Percentiles rank a stretch among this genome's conserved stretches.
These are phyloP conservation scores for Venturia effusa DNA, from an alignment of 2,329 filamentous ascomycete species.

Conservation along the genomic window DNA sequence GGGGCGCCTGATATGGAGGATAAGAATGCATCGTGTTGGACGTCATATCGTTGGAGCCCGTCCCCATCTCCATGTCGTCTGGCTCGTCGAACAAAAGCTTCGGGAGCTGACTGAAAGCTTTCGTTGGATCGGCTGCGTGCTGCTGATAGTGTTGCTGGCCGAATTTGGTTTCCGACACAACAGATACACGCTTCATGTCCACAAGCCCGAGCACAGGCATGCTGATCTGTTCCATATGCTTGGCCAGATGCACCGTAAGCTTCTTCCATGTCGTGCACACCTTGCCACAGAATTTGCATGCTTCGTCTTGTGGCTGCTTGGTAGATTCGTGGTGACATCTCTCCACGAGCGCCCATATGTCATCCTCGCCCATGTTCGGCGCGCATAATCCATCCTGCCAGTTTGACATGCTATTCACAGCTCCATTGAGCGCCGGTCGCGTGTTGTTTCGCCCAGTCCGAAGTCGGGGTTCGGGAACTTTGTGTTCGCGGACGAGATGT, in stretches of 20 bases:
- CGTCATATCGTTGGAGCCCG: neutral
- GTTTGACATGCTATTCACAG: neutral
- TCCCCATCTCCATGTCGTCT: neutral
- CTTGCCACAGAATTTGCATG: constrained; percentile 80
- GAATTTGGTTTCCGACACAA: constrained; percentile 27
- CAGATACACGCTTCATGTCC: constrained; percentile 27
- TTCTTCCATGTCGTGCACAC: constrained; percentile 82
- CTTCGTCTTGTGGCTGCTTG: constrained; percentile 59
- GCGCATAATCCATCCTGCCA: neutral
- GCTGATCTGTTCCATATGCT: constrained; percentile 88
- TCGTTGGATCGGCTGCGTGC: neutral
- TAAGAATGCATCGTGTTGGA: constrained; percentile 10
- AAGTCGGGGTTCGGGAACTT: constrained; percentile 68
- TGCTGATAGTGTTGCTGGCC: neutral
- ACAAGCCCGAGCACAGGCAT: constrained; percentile 57
- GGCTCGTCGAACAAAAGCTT: constrained; percentile 11
- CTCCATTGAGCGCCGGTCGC: neutral
- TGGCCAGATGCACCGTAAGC: constrained; percentile 81
- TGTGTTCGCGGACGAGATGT: constrained; percentile 85
- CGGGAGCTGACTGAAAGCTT: constrained; percentile 6
- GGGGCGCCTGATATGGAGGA: constrained; percentile 6
- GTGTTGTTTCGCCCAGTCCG: constrained; percentile 44
- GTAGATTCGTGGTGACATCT: constrained; percentile 61
- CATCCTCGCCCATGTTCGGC: constrained; percentile 20
- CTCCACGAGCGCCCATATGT: constrained; percentile 71